Evolutionary conservation across 257 asterid genomes (phyloP).

Genomic region (Solanum arcanum): DNA sequence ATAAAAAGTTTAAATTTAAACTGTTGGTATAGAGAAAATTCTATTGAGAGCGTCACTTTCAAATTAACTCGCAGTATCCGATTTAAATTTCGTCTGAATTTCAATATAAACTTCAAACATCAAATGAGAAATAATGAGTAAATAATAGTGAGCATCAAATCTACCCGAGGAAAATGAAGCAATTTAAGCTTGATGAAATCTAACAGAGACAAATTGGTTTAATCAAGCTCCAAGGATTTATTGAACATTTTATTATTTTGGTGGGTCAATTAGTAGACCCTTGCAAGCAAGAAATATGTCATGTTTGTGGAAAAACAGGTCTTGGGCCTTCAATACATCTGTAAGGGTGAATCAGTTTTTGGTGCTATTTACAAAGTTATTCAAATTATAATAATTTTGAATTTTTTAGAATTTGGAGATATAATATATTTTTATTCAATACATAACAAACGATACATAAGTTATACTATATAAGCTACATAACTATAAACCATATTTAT

Average conservation of each 20-base stretch:
- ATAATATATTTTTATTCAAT: too few species aligned
- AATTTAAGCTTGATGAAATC: not conserved
- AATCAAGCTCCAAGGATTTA: not conserved
- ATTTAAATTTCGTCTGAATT: too few species aligned
- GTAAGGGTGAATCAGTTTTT: not conserved
- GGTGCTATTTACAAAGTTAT: not conserved
- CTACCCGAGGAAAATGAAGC: not conserved
- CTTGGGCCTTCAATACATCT: not conserved
- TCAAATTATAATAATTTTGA: too few species aligned
- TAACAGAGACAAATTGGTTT: not conserved
- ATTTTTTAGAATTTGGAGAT: too few species aligned
- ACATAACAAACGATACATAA: too few species aligned
- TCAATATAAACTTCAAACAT: too few species aligned
- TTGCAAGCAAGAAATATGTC: not conserved
- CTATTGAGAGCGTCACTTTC: too few species aligned
- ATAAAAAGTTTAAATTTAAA: fast-evolving
- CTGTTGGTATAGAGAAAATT: too few species aligned
- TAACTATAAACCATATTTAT: too few species aligned
- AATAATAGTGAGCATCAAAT: not conserved
- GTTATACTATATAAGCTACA: too few species aligned
- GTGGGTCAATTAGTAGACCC: not conserved
- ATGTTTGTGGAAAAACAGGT: not conserved
- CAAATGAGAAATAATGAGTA: not conserved
- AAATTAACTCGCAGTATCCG: too few species aligned
- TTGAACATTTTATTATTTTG: not conserved